phyloP scores from a whole-genome alignment of 495 filamentous ascomycete genomes.

The Pseudomonodictys pantanalensis region DNA sequence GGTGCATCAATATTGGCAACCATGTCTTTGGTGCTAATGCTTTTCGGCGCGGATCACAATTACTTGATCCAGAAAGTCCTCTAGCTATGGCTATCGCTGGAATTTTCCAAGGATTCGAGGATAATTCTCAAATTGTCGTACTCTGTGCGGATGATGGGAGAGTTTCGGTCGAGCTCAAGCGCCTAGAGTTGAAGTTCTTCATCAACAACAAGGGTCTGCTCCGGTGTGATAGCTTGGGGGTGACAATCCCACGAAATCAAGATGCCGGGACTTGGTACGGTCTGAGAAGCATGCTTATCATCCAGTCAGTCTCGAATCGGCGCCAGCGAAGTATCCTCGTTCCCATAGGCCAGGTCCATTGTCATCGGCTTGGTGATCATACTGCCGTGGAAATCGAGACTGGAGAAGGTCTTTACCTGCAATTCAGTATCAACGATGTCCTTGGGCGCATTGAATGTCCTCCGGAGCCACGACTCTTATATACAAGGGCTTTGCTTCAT shows the following conservation, averaged over 20 bases:
- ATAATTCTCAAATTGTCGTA: slow-evolving; percentile 22
- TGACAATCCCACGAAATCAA: slow-evolving; percentile 33
- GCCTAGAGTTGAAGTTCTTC: slow-evolving; percentile 34
- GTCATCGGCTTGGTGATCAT: slow-evolving; percentile 35
- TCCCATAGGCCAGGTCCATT: slow-evolving; percentile 17
- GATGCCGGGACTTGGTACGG: slow-evolving; percentile 53
- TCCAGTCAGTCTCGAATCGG: slow-evolving; percentile 41
- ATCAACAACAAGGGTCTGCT: slow-evolving; percentile 33
- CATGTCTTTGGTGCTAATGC: no score
- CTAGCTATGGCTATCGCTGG: slow-evolving; percentile 16
- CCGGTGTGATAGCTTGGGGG: slow-evolving; percentile 27
- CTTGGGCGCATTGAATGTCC: slow-evolving; percentile 38
- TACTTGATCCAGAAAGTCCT: slow-evolving; percentile 32
- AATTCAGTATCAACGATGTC: slow-evolving; percentile 35
- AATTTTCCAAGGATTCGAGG: slow-evolving; percentile 32
- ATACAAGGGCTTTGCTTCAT: slow-evolving; percentile 35
- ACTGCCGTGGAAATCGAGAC: slow-evolving; percentile 34
- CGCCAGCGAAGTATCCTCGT: slow-evolving; percentile 39
- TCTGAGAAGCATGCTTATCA: slow-evolving; percentile 46
- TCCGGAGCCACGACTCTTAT: slow-evolving; percentile 34
- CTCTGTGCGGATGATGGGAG: slow-evolving; percentile 14
- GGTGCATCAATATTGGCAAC: slow-evolving; percentile 34
- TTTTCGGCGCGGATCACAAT: background rate
- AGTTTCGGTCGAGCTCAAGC: slow-evolving; percentile 32
- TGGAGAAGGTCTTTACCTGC: slow-evolving; percentile 40